These are phyloP conservation scores for Amanita pseudoporphyria DNA, from an alignment of 768 basidiomycete species.

Conservation along the genomic window DNA sequence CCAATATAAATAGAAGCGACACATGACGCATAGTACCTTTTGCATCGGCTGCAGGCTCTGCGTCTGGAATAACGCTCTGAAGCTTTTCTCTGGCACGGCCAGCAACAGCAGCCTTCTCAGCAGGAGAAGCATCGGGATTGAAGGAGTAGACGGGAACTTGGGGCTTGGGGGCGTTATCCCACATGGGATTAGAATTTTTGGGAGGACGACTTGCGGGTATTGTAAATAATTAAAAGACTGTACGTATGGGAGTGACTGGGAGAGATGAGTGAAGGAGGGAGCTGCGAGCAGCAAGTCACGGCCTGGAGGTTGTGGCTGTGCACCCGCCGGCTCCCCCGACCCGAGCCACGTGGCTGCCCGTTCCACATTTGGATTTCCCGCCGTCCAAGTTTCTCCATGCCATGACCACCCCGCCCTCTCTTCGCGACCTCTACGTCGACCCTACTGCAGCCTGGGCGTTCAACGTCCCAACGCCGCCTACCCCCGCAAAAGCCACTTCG, in stretches of 20 bases:
- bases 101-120: slow-evolving; percentile 61
- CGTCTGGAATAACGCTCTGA: slow-evolving; percentile 22
- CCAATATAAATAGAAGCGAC: background rate
- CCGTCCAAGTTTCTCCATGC: slow-evolving; percentile 13
- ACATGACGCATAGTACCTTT: slow-evolving; percentile 21
- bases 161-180: slow-evolving; percentile 36
- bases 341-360: background rate
- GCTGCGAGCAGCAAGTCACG: no score
- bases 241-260: background rate
- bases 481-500: slow-evolving; percentile 7
- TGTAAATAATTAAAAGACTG: slow-evolving; percentile 7
- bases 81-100: slow-evolving; percentile 44
- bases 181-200: slow-evolving; percentile 27
- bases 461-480: slow-evolving; percentile 28
- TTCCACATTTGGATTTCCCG: background rate
- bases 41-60: slow-evolving; percentile 17
- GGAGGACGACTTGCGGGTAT: slow-evolving; percentile 28
- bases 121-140: slow-evolving; percentile 63
- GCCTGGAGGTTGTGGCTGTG: no score
- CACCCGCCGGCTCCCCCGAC: no score
- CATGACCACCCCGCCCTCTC: slow-evolving; percentile 46
- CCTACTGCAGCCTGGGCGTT: slow-evolving; percentile 64
- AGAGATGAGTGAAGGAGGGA: background rate
- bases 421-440: slow-evolving; percentile 63
- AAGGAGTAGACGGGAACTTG: slow-evolving; percentile 60